Base-by-base conservation (phyloP, 2,329 filamentous ascomycete genomes). In the Elsinoe batatas region DNA sequence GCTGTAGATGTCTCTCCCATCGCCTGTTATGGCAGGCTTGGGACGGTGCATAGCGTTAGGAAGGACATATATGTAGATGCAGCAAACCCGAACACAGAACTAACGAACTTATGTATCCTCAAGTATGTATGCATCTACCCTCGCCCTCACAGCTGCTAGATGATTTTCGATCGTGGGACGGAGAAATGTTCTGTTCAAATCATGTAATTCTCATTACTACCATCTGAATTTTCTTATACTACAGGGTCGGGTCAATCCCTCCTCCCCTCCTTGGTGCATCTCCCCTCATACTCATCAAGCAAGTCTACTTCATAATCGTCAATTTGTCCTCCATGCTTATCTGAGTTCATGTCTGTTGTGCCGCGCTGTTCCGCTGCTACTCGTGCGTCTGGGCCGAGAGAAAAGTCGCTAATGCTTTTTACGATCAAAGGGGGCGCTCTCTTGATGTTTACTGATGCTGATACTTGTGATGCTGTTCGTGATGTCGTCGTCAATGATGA, bases 321-420 rank as follows among this genome's bases (percentile, higher is more conserved):
- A 22, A 17, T 37, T 37, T 51, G 32, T 20, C 33, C 30, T 8
- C 15, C 17, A 17, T 51, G 30, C 32, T 22, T 22, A 11, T 35
- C 40, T 26, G 4, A 5, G n/a, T 4, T 51, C 47, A 51, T 51
- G 47, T 51, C 33, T 51, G 33, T n/a, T 17, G 35, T 35, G 44
- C 47, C 20, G 47, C 47, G 47, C 47, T 51, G 47, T 37, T 18
- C 47, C 47, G 47, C 47, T 35, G 18, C 12, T 38, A 33, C 47
- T 51, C 47, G n/a, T 15, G 17, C 26, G 5, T 51, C 13, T 15
- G 32, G 15, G 26, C 32, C 15, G 35, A 17, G 47, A 51, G 35
- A 17, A 33, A 51, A 20, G 32, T 51, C 47, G 47, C 47, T 51
- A 38, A 30, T 30, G 26, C 26, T 51, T 15, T 33, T 51, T 26